Base-by-base conservation (phyloP, 345 rosid genomes). In the Populus ilicifolia region DNA sequence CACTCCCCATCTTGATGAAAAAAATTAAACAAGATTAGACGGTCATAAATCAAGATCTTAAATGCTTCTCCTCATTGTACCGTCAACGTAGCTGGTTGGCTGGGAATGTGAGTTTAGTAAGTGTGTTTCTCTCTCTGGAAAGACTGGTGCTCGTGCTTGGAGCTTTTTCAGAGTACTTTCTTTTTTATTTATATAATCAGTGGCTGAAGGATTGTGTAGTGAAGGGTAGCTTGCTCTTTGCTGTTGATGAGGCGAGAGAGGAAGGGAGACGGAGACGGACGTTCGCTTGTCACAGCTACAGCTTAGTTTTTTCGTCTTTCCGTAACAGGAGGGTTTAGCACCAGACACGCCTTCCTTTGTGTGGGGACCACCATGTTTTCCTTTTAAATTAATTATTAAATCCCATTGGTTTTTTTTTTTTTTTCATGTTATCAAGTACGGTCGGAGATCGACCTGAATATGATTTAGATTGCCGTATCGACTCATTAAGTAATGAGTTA, bases 1-100 rank as follows among this genome's bases (percentile, higher is more conserved):
- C 67, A 79, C 93, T 92, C 50, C 86, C 96, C 98, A 93, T 89
- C 11, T 5, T 0, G 63, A 59, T 23, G 10, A 3, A 59, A 59
- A 54, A 41, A 41, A 10, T 0, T 23, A 12, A 59, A 59, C 29
- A 10, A 23, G 64, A 59, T 59, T 27, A 59, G 64, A 23, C 64
- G 64, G 64, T 59, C 64, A 23, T 8, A 2, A 13, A 56, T 29
- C 61, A 44, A 79, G 67, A 74, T 75, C 78, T 59, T 1, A 59
- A 23, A 16, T 59, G 29, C 29, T 10, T 4, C 27, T n/a, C 6
- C 64, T 59, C 64, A 11, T n/a, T 59, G 27, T 59, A 59, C 64
- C 29, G 11, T n/a, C 64, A 59, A 59, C 23, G 14, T 5, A 59
- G 25, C 64, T 59, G 29, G n/a, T 23, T 59, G n/a, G n/a, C 64